Percentiles rank a stretch among this genome's conserved stretches.
These are phyloP conservation scores for Syzygium jambos DNA, from an alignment of 345 rosid species.

Conservation along the genomic window DNA sequence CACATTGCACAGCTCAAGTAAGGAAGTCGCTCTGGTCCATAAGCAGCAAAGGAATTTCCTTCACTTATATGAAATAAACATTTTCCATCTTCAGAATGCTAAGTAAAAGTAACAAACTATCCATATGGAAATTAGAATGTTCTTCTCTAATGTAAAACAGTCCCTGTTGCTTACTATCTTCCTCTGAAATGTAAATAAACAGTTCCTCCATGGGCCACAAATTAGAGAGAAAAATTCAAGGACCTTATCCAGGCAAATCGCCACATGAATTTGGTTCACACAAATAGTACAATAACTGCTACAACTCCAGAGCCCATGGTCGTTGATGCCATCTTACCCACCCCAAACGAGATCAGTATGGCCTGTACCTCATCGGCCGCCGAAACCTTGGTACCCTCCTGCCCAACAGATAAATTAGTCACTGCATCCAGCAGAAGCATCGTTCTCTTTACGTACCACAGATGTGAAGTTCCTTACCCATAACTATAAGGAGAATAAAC, in stretches of 20 bases:
- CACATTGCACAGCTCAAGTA: background rate
- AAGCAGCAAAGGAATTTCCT: background rate
- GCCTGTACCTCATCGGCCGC: conserved; percentile 86
- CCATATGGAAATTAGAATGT: background rate
- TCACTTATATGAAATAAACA: background rate
- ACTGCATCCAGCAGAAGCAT: background rate
- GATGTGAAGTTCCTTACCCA: conserved; percentile 40
- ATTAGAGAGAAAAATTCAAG: background rate
- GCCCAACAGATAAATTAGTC: conserved; percentile 13
- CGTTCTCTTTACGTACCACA: background rate
- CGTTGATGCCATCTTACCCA: background rate
- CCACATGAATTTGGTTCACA: background rate
- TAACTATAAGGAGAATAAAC: conserved; percentile 63
- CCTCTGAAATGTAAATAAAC: background rate
- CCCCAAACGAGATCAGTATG: conserved; percentile 37
- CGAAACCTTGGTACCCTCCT: conserved; percentile 96
- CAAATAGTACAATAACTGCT: background rate
- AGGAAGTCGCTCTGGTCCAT: background rate
- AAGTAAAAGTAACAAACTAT: background rate
- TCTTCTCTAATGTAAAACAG: background rate
- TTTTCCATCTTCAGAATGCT: background rate
- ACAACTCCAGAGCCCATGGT: background rate
- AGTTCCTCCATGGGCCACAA: background rate
- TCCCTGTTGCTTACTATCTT: background rate
- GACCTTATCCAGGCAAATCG: background rate